Percentiles rank a stretch among this genome's conserved stretches.
Evolutionary conservation across 139 green algal species (phyloP).

Genomic region (Asterochloris sp.): DNA sequence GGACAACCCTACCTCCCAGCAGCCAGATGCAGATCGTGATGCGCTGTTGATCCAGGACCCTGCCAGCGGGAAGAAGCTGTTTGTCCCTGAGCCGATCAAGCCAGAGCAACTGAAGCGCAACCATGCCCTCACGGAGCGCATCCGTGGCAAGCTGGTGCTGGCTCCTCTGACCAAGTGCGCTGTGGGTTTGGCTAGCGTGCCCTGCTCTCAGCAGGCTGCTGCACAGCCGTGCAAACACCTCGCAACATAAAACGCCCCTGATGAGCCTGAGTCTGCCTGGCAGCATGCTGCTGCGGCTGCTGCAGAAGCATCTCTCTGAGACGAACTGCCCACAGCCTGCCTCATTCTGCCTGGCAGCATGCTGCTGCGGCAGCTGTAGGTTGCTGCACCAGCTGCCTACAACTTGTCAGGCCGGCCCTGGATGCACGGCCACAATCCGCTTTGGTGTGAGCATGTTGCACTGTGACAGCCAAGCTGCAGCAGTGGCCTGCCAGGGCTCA

Average conservation of each 20-base stretch:
- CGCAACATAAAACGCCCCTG: neutral
- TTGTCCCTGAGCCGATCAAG: no score
- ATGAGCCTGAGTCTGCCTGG: neutral
- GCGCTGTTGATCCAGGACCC: no score
- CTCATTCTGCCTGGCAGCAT: no score
- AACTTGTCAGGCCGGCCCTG: neutral
- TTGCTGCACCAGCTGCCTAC: neutral
- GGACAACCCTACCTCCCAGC: no score
- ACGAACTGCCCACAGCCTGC: no score
- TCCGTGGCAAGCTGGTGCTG: conserved; percentile 57
- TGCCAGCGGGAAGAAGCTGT: no score
- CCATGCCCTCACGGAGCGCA: conserved; percentile 25
- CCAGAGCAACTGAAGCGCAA: conserved; percentile 29
- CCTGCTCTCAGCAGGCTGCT: neutral
- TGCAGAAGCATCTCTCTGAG: neutral
- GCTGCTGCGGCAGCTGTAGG: no score
- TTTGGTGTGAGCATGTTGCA: neutral
- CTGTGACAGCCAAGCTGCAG: neutral
- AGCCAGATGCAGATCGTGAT: no score
- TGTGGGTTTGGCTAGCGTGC: neutral
- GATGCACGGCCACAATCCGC: neutral
- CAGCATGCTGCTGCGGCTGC: neutral
- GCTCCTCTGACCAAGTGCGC: conserved; percentile 51
- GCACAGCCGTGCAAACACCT: neutral
- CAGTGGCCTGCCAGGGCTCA: neutral